Evolutionary conservation across 495 filamentous ascomycete species (phyloP).

Genomic region (Xylaria telfairii): DNA sequence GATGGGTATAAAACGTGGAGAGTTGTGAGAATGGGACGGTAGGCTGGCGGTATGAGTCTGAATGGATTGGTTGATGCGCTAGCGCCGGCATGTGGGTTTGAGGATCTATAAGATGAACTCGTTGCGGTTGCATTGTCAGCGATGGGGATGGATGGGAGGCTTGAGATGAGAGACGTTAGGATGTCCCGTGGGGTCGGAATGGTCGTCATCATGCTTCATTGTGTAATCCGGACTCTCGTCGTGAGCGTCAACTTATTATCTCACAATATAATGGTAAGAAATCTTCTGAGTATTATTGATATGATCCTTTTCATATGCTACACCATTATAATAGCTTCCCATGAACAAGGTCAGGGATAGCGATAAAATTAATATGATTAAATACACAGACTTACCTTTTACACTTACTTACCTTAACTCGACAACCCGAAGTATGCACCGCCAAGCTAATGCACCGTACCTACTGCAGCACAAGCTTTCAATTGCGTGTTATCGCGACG

Average conservation of each 20-base stretch:
- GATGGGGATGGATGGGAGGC: conserved; percentile 47
- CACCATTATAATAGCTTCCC: background rate
- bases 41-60: conserved; percentile 40
- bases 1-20: conserved; percentile 69
- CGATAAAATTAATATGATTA: too few relatives aligned
- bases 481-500: background rate
- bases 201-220: conserved; percentile 24
- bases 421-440: too few relatives aligned
- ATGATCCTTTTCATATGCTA: background rate
- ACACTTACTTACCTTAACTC: background rate
- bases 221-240: background rate
- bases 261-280: too few relatives aligned
- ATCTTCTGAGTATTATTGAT: background rate
- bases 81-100: conserved; percentile 7
- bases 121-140: conserved; percentile 11
- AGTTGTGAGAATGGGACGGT: conserved; percentile 59
- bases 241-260: background rate
- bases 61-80: conserved; percentile 45
- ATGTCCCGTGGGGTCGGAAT: conserved; percentile 50
- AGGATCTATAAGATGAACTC: background rate
- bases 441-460: too few relatives aligned
- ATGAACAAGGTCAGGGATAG: background rate
- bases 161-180: conserved; percentile 53
- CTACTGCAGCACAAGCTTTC: too few relatives aligned
- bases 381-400: background rate